Conservation (phyloP, 2,329 filamentous ascomycete species). For the Zasmidium angulare region DNA sequence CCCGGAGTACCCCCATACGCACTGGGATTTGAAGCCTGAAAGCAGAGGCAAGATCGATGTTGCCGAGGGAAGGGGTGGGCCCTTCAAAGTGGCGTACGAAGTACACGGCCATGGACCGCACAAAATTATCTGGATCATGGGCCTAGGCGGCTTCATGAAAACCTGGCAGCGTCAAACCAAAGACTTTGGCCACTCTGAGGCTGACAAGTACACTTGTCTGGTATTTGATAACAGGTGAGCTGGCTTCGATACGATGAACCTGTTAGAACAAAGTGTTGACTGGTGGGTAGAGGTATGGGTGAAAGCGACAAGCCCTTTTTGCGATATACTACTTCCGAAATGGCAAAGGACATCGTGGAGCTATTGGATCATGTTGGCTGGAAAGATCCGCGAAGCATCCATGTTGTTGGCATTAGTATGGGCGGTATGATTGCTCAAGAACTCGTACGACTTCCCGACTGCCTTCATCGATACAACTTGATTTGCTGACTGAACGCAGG, state of each 20-base stretch:
- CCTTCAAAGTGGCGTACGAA: slow-evolving; percentile 75
- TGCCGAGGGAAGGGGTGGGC: slow-evolving; percentile 70
- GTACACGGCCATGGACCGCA: slow-evolving; percentile 72
- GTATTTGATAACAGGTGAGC: slow-evolving; percentile 66
- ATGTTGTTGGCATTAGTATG: slow-evolving; percentile 78
- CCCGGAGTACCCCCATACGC: slow-evolving; percentile 64
- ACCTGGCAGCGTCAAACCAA: slow-evolving; percentile 82
- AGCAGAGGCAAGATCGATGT: slow-evolving; percentile 62
- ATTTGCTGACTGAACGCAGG: slow-evolving; percentile 18
- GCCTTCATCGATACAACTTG: slow-evolving; percentile 16
- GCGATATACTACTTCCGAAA: slow-evolving; percentile 79
- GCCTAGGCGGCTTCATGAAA: slow-evolving; percentile 66
- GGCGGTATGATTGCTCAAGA: slow-evolving; percentile 94
- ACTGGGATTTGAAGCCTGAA: slow-evolving; percentile 69
- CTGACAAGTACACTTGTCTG: slow-evolving; percentile 68
- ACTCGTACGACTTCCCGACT: slow-evolving; percentile 47
- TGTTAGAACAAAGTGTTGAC: background rate
- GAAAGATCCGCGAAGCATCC: slow-evolving; percentile 58
- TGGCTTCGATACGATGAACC: background rate
- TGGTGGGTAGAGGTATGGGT: slow-evolving; percentile 66
- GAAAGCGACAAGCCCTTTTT: slow-evolving; percentile 72
- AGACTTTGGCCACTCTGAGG: slow-evolving; percentile 73
- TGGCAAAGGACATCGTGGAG: slow-evolving; percentile 77
- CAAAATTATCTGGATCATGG: slow-evolving; percentile 77
- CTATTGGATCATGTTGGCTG: slow-evolving; percentile 69